phyloP scores from a whole-genome alignment of 1,284 basidiomycete species.

The Apiotrichum mycotoxinovorans region DNA sequence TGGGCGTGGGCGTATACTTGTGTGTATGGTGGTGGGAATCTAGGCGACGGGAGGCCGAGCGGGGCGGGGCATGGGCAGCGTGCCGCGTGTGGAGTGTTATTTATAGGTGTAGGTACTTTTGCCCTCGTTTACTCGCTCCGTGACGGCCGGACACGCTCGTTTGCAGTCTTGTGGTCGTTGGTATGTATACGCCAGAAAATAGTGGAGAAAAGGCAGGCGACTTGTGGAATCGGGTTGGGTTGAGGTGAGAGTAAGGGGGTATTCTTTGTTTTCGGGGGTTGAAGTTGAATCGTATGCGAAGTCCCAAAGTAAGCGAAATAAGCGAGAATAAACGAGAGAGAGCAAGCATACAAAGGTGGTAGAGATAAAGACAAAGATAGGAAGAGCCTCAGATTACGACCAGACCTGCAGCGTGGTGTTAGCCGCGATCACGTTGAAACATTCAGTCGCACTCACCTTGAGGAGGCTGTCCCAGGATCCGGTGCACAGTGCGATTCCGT shows the following conservation, averaged over 20 bases:
- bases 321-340: not conserved
- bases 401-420: slow-evolving; percentile 16
- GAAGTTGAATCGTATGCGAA: slow-evolving; percentile 1
- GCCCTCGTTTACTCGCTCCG: no score
- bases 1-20: not conserved
- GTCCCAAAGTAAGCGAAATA: slow-evolving; percentile 1
- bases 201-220: no score
- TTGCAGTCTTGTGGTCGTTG: not conserved
- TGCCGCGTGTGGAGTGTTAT: no score
- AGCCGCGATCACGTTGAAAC: not conserved
- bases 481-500: slow-evolving; percentile 97
- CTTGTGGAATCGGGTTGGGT: no score
- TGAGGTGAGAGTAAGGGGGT: not conserved
- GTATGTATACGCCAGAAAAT: no score
- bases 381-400: slow-evolving; percentile 9
- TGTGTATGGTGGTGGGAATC: not conserved
- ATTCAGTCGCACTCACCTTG: slow-evolving; percentile 61
- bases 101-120: no score
- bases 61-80: no score
- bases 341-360: not conserved
- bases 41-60: not conserved
- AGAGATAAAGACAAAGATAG: not conserved
- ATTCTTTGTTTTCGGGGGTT: not conserved
- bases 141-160: no score
- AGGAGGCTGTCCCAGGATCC: slow-evolving; percentile 97